Percentiles rank a stretch among this genome's conserved stretches.
Conservation (phyloP, 2,329 filamentous ascomycete species). For the Colletotrichum orbiculare region DNA sequence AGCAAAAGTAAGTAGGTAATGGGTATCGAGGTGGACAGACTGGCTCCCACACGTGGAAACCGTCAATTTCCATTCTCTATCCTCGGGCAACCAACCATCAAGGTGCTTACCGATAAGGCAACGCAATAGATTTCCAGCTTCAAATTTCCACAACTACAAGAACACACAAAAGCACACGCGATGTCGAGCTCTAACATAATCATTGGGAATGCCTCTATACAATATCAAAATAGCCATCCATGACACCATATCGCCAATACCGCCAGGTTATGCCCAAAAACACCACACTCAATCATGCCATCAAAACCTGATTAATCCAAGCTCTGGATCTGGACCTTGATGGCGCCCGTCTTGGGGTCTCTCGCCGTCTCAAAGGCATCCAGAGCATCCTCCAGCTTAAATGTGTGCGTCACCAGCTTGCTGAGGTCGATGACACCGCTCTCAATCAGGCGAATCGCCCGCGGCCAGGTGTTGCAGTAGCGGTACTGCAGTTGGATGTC, state of each 20-base stretch:
- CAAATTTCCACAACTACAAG: no score
- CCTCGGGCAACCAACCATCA: no score
- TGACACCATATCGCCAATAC: conserved; percentile 36
- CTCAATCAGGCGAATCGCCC: conserved; percentile 88
- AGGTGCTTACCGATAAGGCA: no score
- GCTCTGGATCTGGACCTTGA: conserved; percentile 95
- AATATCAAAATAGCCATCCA: conserved; percentile 23
- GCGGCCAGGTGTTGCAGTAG: conserved; percentile 95
- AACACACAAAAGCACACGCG: no score
- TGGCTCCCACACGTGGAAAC: no score
- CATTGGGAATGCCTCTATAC: conserved; percentile 28
- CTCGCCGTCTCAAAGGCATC: conserved; percentile 91
- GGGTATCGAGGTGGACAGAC: no score
- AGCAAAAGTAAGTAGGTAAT: no score
- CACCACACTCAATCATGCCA: conserved; percentile 21
- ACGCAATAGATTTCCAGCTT: no score
- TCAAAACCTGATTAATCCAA: conserved; percentile 54
- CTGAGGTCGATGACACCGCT: conserved; percentile 85
- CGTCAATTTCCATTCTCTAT: no score
- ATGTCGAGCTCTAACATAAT: neutral
- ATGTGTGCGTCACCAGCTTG: conserved; percentile 89
- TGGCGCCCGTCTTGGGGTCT: conserved; percentile 91
- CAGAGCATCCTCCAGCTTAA: conserved; percentile 84
- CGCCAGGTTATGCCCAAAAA: conserved; percentile 31
- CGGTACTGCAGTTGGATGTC: conserved; percentile 97